Conservation (phyloP, 176 grass and related monocot genomes). For the Dactylis glomerata region DNA sequence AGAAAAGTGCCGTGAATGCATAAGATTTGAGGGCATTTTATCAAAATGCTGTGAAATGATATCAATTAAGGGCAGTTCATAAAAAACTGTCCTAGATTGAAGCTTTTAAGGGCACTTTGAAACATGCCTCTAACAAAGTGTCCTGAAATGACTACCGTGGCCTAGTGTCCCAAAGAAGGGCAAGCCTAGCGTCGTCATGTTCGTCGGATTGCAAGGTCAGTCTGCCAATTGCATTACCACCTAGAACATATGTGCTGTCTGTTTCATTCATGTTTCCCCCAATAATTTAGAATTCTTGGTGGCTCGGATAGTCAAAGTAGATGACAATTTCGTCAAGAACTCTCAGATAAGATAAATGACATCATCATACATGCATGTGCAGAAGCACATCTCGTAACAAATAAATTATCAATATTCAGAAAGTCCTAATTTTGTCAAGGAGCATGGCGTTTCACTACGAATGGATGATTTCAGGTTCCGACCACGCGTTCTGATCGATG, state of each 20-base stretch:
- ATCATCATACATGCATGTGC: conserved; percentile 12
- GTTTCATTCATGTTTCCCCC: too few species aligned
- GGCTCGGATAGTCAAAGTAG: conserved; percentile 34
- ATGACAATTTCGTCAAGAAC: conserved; percentile 39
- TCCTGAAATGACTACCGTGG: too few species aligned
- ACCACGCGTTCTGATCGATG: conserved; percentile 72
- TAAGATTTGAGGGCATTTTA: too few species aligned
- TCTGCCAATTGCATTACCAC: neutral
- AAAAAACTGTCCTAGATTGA: too few species aligned
- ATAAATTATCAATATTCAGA: neutral
- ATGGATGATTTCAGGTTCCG: conserved; percentile 52
- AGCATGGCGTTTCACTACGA: too few species aligned
- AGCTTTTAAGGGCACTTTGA: too few species aligned
- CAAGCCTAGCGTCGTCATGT: conserved; percentile 79
- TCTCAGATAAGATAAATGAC: conserved; percentile 24
- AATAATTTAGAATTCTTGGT: neutral
- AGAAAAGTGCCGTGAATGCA: too few species aligned
- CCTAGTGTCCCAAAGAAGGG: conserved; percentile 85
- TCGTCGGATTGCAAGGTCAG: conserved; percentile 86
- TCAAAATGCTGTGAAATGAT: too few species aligned
- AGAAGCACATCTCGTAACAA: neutral
- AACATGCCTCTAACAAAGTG: too few species aligned
- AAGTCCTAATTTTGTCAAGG: neutral
- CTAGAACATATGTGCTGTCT: neutral
- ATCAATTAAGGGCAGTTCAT: too few species aligned